phyloP scores from a whole-genome alignment of 177 flowering plant species.

The Vitis hybrid region DNA sequence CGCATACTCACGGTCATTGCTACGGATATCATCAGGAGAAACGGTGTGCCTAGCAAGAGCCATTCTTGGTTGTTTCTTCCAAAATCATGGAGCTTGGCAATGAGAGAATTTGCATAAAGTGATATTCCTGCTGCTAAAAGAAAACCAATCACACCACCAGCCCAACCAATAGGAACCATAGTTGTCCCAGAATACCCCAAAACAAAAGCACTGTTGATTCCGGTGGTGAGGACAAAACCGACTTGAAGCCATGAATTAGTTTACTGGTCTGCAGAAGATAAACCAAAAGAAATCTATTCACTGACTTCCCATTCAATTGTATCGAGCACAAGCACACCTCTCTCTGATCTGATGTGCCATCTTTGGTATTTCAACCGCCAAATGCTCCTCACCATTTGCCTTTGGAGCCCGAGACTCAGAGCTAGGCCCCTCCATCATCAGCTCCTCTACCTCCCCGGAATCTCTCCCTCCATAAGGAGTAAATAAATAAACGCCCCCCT shows the following conservation, averaged over 20 bases:
- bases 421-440: not conserved
- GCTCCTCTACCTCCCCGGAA: no score
- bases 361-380: conserved; percentile 43
- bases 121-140: conserved; percentile 65
- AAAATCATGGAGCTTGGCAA: conserved; percentile 84
- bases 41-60: no score
- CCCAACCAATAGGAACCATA: conserved; percentile 96
- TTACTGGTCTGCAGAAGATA: no score
- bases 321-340: no score
- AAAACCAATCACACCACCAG: conserved; percentile 63
- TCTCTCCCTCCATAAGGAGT: no score
- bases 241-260: conserved; percentile 87
- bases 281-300: no score
- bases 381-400: conserved; percentile 11
- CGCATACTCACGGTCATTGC: conserved; percentile 62
- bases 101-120: conserved; percentile 71
- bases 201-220: conserved; percentile 90
- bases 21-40: no score
- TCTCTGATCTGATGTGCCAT: conserved; percentile 90
- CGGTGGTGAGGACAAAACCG: conserved; percentile 83
- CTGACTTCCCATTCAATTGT: no score
- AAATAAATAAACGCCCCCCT: no score
- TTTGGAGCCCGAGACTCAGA: not conserved
- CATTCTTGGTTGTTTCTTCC: conserved; percentile 22
- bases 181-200: conserved; percentile 83